Evolutionary conservation across 257 asterid genomes (phyloP).

Genomic region (Asclepias syriaca): DNA sequence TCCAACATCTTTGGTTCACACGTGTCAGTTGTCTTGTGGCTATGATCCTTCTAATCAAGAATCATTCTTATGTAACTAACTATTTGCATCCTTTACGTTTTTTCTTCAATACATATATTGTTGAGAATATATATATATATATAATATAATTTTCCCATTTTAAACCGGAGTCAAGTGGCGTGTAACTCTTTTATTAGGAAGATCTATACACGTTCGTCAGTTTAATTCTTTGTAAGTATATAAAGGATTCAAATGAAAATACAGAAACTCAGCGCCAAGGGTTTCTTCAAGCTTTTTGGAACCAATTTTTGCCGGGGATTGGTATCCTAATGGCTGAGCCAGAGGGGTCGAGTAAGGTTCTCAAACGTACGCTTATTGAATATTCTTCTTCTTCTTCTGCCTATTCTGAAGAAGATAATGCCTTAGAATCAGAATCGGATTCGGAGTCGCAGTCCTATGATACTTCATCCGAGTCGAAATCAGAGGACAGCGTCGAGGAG

Average conservation of each 20-base stretch:
- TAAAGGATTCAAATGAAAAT: no score
- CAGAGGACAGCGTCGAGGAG: conserved; percentile 25
- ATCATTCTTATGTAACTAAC: background rate
- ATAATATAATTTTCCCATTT: no score
- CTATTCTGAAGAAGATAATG: conserved; percentile 16
- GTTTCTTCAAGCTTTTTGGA: no score
- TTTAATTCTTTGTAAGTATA: no score
- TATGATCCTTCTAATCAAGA: conserved; percentile 17
- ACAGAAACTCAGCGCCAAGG: no score
- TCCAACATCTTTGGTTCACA: conserved; percentile 20
- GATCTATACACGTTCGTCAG: no score
- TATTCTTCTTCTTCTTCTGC: conserved; percentile 42
- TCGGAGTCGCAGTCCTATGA: conserved; percentile 13
- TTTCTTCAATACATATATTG: no score
- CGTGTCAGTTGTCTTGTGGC: conserved; percentile 11
- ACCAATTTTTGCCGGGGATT: background rate
- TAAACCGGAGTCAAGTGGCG: no score
- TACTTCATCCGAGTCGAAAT: conserved; percentile 16
- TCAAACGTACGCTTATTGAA: conserved; percentile 22
- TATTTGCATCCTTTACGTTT: no score
- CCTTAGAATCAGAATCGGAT: conserved; percentile 11
- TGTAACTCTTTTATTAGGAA: no score
- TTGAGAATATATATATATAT: no score
- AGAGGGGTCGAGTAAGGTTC: conserved; percentile 17
- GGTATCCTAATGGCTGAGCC: background rate